Evolutionary conservation across 495 filamentous ascomycete species (phyloP).

Genomic region (Aspergillus bertholletiae): DNA sequence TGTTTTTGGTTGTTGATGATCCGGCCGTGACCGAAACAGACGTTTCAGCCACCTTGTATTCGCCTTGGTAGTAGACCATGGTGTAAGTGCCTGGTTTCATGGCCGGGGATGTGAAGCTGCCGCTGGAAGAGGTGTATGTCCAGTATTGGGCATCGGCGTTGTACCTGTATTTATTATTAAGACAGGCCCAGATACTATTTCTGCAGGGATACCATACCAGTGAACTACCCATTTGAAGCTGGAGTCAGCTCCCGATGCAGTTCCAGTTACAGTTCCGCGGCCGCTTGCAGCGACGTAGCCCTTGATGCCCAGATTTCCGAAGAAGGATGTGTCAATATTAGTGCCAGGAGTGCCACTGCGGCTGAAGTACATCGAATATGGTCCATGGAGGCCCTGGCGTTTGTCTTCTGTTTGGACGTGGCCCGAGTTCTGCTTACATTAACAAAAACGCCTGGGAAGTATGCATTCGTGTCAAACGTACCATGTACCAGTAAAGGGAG

Average conservation of each 20-base stretch:
- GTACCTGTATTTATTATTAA: conserved; percentile 25
- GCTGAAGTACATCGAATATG: conserved; percentile 60
- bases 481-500: conserved; percentile 66
- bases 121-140: conserved; percentile 50
- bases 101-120: conserved; percentile 56
- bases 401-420: conserved; percentile 57
- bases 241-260: conserved; percentile 48
- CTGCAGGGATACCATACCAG: conserved; percentile 33
- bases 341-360: conserved; percentile 52
- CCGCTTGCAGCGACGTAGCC: conserved; percentile 52
- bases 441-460: not conserved
- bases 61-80: conserved; percentile 64
- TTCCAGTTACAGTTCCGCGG: conserved; percentile 58
- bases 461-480: conserved; percentile 13
- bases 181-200: accelerated
- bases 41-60: conserved; percentile 52
- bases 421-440: conserved; percentile 17
- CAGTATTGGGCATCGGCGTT: conserved; percentile 63
- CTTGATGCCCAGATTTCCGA: conserved; percentile 50
- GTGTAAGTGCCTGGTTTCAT: conserved; percentile 69
- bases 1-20: conserved; percentile 47
- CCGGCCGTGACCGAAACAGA: conserved; percentile 55
- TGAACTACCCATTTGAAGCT: conserved; percentile 54
- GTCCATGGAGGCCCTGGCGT: conserved; percentile 64
- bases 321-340: conserved; percentile 56